A percentile compares a stretch with the other conserved stretches of the same genome.
Conservation (phyloP, 2,329 filamentous ascomycete genomes). For the Ascochyta lentis region DNA sequence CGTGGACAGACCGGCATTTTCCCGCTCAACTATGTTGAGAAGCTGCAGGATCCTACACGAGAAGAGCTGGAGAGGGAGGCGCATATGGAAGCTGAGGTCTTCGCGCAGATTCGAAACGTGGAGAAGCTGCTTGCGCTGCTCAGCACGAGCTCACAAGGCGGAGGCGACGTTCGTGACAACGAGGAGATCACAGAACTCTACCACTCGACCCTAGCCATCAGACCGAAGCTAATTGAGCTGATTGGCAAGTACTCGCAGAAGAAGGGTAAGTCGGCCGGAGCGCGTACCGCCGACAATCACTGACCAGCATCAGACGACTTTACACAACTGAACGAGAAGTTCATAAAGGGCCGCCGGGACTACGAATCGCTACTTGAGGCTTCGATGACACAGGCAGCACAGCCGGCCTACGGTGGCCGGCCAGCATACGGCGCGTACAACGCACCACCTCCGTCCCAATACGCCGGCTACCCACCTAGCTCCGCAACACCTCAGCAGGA, state of each 20-base stretch:
- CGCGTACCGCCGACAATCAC: background rate
- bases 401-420: constrained; percentile 77
- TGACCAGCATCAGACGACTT: constrained; percentile 77
- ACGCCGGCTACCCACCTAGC: constrained; percentile 43
- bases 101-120: constrained; percentile 78
- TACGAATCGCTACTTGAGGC: constrained; percentile 96
- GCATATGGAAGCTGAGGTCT: constrained; percentile 87
- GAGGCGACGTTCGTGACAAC: constrained; percentile 80
- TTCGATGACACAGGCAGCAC: constrained; percentile 93
- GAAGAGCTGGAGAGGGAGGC: constrained; percentile 95
- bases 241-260: constrained; percentile 99
- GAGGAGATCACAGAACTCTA: constrained; percentile 94
- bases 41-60: constrained; percentile 89
- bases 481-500: constrained; percentile 46
- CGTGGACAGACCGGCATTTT: constrained; percentile 97
- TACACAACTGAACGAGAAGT: constrained; percentile 97
- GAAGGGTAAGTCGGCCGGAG: constrained; percentile 70
- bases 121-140: constrained; percentile 85
- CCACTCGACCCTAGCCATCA: constrained; percentile 90
- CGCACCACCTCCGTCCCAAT: constrained; percentile 39
- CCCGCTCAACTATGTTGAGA: constrained; percentile 98
- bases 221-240: constrained; percentile 95
- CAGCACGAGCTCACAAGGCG: constrained; percentile 71
- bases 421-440: constrained; percentile 43
- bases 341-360: constrained; percentile 96